Evolutionary conservation across 371 early-diverging fungal species (phyloP).

Genomic region (Mortierella sp.): DNA sequence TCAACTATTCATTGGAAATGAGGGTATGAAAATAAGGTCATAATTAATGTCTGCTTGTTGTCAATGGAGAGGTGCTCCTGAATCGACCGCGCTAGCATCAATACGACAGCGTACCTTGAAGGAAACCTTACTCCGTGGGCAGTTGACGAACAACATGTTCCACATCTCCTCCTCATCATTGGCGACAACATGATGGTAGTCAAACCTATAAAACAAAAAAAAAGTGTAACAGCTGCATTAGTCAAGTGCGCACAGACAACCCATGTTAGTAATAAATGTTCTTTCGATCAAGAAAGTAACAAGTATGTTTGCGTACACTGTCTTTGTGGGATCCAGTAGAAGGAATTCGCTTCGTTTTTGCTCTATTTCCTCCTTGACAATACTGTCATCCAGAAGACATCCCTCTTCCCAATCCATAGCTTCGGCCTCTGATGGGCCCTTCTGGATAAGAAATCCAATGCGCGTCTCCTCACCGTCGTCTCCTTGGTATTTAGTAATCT

Average conservation of each 20-base stretch:
- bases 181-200: constrained; percentile 44
- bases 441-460: constrained; percentile 46
- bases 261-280: no score
- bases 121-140: constrained; percentile 57
- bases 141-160: constrained; percentile 65
- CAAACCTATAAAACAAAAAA: constrained; percentile 43
- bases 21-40: background rate
- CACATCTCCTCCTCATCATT: constrained; percentile 64
- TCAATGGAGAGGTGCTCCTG: background rate
- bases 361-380: constrained; percentile 36
- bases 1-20: constrained; percentile 53
- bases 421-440: constrained; percentile 32
- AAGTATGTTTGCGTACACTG: constrained; percentile 16
- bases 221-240: background rate
- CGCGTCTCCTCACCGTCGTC: constrained; percentile 32
- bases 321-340: constrained; percentile 22
- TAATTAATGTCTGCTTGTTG: background rate
- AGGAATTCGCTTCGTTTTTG: constrained; percentile 35
- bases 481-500: constrained; percentile 31
- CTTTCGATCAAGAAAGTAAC: background rate
- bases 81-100: background rate
- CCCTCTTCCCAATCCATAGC: constrained; percentile 44
- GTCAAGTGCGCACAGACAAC: no score
- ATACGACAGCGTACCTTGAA: constrained; percentile 45
- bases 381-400: constrained; percentile 41